Evolutionary conservation across 139 green algal species (phyloP).

Genomic region (Nannochloris sp.): DNA sequence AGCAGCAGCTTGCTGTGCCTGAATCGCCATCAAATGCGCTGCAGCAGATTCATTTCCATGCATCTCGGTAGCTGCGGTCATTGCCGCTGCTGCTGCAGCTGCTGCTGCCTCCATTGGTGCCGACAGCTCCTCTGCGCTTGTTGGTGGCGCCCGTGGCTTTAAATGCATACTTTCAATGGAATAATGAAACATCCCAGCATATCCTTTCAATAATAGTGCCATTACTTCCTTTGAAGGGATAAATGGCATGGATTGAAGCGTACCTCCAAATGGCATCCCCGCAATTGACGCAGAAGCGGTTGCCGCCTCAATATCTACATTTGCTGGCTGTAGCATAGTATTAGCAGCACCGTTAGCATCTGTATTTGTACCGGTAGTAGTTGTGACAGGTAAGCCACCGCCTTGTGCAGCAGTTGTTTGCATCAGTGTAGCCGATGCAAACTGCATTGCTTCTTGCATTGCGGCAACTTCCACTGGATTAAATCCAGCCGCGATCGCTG

Average conservation of each 20-base stretch:
- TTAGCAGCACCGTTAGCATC: too few species aligned
- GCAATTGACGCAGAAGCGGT: neutral
- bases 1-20: neutral
- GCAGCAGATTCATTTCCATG: neutral
- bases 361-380: too few species aligned
- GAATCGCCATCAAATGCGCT: neutral
- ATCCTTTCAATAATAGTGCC: conserved; percentile 24
- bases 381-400: too few species aligned
- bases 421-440: conserved; percentile 11
- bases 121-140: neutral
- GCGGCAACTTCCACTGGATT: neutral
- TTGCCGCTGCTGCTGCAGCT: neutral
- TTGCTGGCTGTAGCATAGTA: too few species aligned
- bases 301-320: too few species aligned
- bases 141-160: neutral
- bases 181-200: conserved; percentile 14
- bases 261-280: neutral
- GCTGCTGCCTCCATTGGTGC: neutral
- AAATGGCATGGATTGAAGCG: conserved; percentile 10
- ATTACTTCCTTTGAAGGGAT: conserved; percentile 16
- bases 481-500: neutral
- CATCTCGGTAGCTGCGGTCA: neutral
- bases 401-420: neutral
- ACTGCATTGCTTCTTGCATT: conserved; percentile 26
- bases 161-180: neutral